Base-by-base conservation (phyloP, 2,329 filamentous ascomycete species). In the Fusarium virguliforme region DNA sequence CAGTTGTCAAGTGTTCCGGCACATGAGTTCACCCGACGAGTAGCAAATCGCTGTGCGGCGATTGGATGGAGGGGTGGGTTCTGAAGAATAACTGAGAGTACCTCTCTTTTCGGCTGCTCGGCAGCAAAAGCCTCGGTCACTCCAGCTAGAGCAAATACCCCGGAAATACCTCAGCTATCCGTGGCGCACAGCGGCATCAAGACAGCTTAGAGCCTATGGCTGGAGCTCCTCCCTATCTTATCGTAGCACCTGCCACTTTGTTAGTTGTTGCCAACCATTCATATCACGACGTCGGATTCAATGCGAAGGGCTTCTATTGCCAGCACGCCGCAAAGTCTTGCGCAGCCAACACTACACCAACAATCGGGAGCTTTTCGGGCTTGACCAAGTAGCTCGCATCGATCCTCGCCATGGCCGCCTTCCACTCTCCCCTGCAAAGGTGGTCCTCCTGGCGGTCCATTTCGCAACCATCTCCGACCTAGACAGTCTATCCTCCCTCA, bases 371-470 rank as follows among this genome's bases (percentile, higher is more conserved):
- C 34, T 26, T 24, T n/a, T 53, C 3, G 32, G 24, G 22, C 10
- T 41, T 26, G 13, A 26, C n/a, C 32, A 15, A 48, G 6, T 8
- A 32, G 43, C 28, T 50, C 30, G 24, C 13, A 15, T 26, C 30
- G 34, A 18, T n/a, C 18, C 34, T 64, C 65, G 64, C 24, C 35
- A 79, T 79, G 77, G 71, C 65, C 35, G 62, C 59, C 48, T 62
- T 10, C 54, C 81, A 48, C 83, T 93, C 62, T 90, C 91, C 10
- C 84, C 89, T 55, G 86, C 91, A 62, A 92, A 94, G 79, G 88
- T 91, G 71, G 83, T 94, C 64, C 87, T 96, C 64, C 87, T 95
- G 55, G 91, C 93, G 48, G 90, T 90, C 24, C 89, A 94, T 75
- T 87, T 91, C 74, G 89, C 93, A 60, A 87, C 88, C 67, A 87